These are phyloP conservation scores for Kwoniella dendrophila DNA, from an alignment of 768 basidiomycete genomes.

Conservation along the genomic window DNA sequence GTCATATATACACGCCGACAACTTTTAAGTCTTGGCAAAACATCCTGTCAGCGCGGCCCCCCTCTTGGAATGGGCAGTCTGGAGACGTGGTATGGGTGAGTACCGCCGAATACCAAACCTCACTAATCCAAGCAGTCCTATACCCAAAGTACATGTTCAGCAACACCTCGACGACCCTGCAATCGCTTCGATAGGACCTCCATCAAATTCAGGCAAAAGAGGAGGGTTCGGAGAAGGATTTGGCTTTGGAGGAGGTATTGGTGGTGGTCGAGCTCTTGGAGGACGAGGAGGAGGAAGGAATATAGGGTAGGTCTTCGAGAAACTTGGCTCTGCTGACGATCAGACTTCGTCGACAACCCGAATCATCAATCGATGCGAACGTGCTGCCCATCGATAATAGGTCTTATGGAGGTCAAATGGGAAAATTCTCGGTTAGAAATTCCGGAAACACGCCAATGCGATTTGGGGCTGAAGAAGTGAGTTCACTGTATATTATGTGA, in stretches of 20 bases:
- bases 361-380: constrained; percentile 12
- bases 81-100: constrained; percentile 46
- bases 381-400: constrained; percentile 23
- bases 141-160: background rate
- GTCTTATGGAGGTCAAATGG: constrained; percentile 36
- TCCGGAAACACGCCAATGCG: constrained; percentile 10
- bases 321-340: constrained; percentile 12
- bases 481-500: background rate
- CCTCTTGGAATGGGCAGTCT: constrained; percentile 25
- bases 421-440: constrained; percentile 26
- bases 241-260: constrained; percentile 49
- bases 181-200: constrained; percentile 38
- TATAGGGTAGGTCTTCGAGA: constrained; percentile 31
- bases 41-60: constrained; percentile 13
- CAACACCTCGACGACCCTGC: constrained; percentile 44
- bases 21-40: constrained; percentile 31
- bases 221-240: constrained; percentile 48
- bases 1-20: constrained; percentile 23
- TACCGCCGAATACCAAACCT: background rate
- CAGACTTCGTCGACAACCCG: constrained; percentile 33
- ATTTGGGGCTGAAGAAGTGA: constrained; percentile 28
- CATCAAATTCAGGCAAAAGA: constrained; percentile 19
- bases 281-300: constrained; percentile 32
- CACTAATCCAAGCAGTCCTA: constrained; percentile 9
- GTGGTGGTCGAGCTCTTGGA: constrained; percentile 29